Evolutionary conservation across 306 rosid genomes (phyloP).

Genomic region (Citrullus amarus): DNA sequence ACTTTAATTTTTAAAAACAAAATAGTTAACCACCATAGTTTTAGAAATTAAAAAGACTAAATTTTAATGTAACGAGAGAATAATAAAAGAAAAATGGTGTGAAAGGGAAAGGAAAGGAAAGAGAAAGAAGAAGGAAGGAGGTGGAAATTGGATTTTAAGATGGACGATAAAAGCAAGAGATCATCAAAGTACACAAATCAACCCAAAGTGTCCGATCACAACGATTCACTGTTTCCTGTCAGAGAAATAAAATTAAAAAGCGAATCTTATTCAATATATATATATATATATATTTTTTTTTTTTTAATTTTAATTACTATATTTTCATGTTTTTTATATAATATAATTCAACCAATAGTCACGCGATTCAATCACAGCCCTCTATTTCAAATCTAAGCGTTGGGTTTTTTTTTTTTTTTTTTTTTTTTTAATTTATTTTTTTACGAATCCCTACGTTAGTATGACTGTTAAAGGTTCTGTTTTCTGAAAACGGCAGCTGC

Average conservation of each 20-base stretch:
- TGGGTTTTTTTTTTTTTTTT: not conserved
- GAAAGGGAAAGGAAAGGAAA: not conserved
- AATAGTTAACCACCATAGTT: too few relatives aligned
- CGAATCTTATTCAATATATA: not conserved
- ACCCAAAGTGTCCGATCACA: slow-evolving; percentile 5
- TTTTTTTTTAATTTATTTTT: not conserved
- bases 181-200: slow-evolving; percentile 3
- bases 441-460: slow-evolving; percentile 2
- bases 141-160: not conserved
- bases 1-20: too few relatives aligned
- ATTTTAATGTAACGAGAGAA: too few relatives aligned
- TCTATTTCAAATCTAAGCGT: not conserved
- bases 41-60: too few relatives aligned
- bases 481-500: not conserved
- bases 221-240: slow-evolving; percentile 2
- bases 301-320: not conserved
- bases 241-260: not conserved
- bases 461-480: not conserved
- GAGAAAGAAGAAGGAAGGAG: not conserved
- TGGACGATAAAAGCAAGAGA: not conserved
- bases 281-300: not conserved
- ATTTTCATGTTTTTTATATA: not conserved
- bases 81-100: not conserved
- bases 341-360: not conserved
- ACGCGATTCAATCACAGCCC: not conserved